phyloP scores from a whole-genome alignment of 2,329 filamentous ascomycete genomes.

The Exophiala xenobiotica region DNA sequence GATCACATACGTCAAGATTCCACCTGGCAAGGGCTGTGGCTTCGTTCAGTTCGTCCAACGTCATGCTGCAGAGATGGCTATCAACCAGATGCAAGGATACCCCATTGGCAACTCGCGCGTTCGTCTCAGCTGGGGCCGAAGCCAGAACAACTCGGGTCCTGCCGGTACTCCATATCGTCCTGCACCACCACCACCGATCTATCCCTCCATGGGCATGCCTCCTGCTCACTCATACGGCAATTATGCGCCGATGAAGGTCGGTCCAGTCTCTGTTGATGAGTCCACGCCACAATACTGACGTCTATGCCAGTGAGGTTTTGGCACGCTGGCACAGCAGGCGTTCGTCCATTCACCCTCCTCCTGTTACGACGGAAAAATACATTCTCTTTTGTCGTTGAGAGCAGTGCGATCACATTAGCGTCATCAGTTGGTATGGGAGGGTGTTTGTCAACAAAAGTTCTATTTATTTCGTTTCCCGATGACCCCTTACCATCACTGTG shows the following conservation, averaged over 20 bases:
- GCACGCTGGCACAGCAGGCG: conserved; percentile 24
- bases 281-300: conserved; percentile 15
- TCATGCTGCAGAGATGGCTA: conserved; percentile 98
- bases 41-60: conserved; percentile 99
- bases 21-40: conserved; percentile 96
- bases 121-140: conserved; percentile 94
- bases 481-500: conserved; percentile 23
- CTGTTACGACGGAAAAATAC: conserved; percentile 17
- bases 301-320: conserved; percentile 15
- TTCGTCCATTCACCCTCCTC: conserved; percentile 25
- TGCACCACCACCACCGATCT: conserved; percentile 76
- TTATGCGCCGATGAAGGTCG: conserved; percentile 67
- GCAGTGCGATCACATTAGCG: conserved; percentile 29
- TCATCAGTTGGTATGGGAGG: conserved; percentile 30
- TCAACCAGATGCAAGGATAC: conserved; percentile 99
- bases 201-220: conserved; percentile 68
- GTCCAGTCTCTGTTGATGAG: conserved; percentile 32
- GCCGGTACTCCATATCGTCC: conserved; percentile 96
- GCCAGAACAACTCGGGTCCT: conserved; percentile 96
- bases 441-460: conserved; percentile 27
- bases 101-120: conserved; percentile 98
- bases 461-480: conserved; percentile 24
- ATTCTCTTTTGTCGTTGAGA: conserved; percentile 28
- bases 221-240: conserved; percentile 63
- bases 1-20: conserved; percentile 99